Evolutionary conservation across 169 alveolate genomes (phyloP).

Genomic region (Plasmodium fragile): DNA sequence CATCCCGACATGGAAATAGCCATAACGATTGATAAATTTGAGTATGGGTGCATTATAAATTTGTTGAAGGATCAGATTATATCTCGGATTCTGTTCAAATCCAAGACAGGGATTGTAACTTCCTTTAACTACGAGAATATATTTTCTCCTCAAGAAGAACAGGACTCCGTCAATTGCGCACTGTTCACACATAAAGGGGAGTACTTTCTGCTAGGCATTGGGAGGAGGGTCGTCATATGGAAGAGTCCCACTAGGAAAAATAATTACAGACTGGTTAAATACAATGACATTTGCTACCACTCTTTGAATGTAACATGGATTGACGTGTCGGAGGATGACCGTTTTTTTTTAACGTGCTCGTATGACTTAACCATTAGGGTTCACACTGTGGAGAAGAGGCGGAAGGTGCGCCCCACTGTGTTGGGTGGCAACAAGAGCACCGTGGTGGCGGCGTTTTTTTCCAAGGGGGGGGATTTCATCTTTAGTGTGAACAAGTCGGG

Average conservation of each 20-base stretch:
- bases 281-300: conserved; percentile 86
- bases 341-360: conserved; percentile 84
- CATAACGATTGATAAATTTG: conserved; percentile 84
- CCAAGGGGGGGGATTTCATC: conserved; percentile 84
- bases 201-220: conserved; percentile 79
- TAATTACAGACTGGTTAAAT: conserved; percentile 81
- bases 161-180: conserved; percentile 76
- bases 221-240: conserved; percentile 83
- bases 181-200: conserved; percentile 81
- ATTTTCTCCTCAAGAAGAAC: conserved; percentile 78
- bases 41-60: conserved; percentile 85
- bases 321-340: conserved; percentile 86
- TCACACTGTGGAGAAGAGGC: conserved; percentile 83
- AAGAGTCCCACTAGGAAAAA: conserved; percentile 78
- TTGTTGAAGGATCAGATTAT: conserved; percentile 81
- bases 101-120: conserved; percentile 77
- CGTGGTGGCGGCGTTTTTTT: conserved; percentile 87
- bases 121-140: conserved; percentile 30
- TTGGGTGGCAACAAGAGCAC: conserved; percentile 87
- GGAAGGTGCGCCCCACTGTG: conserved; percentile 84
- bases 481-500: conserved; percentile 89
- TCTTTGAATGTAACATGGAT: conserved; percentile 81
- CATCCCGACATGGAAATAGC: conserved; percentile 86
- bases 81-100: conserved; percentile 82
- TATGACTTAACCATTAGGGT: conserved; percentile 89